Evolutionary conservation across 208 protist genomes (phyloP), one percentile per base, ranked within the genome.

Genomic region (Leishmania major): DNA sequence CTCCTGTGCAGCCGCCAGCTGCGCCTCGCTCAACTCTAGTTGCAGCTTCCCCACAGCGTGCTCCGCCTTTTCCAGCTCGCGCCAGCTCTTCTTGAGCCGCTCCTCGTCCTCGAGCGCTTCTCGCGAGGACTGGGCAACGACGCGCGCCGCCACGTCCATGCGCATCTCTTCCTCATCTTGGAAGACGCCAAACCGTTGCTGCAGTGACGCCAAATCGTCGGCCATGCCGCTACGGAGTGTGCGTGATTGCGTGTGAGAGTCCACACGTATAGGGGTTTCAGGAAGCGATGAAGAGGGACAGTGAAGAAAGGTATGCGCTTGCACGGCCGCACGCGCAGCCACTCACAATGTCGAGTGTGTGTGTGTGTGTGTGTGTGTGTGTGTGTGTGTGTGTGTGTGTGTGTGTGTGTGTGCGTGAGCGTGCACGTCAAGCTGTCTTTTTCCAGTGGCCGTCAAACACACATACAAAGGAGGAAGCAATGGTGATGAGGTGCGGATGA

Each of bases 111-210:
- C 84, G 17, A 90, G 47, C 11, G 84, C 87, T 8, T 69, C 90
- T 1, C 71, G 67, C 25, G 87, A 84, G 11, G 83, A 85, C 43
- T 77, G 73, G 6, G 88, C 88, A 11, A 91, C 86, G 2, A 96
- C 84, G 10, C 64, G 78, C 10, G 92, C 92, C 17, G 81, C 91
- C 31, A 96, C 91, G 31, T 93, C 88, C 31, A 82, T 55, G 6
- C 91, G 84, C 79, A 96, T 81, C 35, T 81, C 82, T 19, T 86
- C 87, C 70, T 96, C 92, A 78, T 93, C 90, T 55, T 91, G 83
- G 79, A 88, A 90, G 74, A 66, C 78, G 57, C 93, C 81, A 28
- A 83, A 59, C 53, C 75, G 47, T 45, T 81, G 47, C 49, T 62
- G 83, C 40, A 94, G 47, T 7, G 59, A 40, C 31, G 87, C 84